Evolutionary conservation across 2,329 filamentous ascomycete species (phyloP).

Genomic region (Amauroascus niger): DNA sequence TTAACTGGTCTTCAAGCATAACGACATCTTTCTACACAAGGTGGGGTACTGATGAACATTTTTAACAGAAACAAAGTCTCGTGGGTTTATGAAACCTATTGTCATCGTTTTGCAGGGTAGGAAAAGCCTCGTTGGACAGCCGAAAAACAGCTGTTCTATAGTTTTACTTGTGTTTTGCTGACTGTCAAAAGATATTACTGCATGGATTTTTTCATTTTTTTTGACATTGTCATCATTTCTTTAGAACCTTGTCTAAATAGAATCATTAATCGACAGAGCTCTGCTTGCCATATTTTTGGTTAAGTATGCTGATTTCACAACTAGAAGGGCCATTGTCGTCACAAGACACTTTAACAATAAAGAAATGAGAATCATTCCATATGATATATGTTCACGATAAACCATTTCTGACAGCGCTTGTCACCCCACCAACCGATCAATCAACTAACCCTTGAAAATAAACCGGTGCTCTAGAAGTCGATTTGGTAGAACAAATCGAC

Average conservation of each 20-base stretch:
- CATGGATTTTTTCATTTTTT: neutral
- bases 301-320: slow-evolving; percentile 1
- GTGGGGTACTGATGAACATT: too few species aligned
- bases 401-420: neutral
- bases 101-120: too few species aligned
- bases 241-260: slow-evolving; percentile 14
- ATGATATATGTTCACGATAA: slow-evolving; percentile 11
- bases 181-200: neutral
- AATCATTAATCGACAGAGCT: slow-evolving; percentile 19
- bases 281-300: slow-evolving; percentile 8
- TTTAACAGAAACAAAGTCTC: too few species aligned
- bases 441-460: neutral
- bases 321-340: neutral
- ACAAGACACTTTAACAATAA: slow-evolving; percentile 2
- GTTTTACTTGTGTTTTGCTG: too few species aligned
- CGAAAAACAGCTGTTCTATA: too few species aligned
- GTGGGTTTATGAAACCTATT: too few species aligned
- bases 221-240: neutral
- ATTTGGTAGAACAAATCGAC: neutral
- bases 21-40: too few species aligned
- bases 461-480: neutral
- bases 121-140: too few species aligned
- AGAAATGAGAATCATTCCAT: slow-evolving; percentile 13
- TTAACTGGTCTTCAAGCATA: too few species aligned
- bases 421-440: neutral